Conservation (phyloP, 805 yeast species). For the Suhomyces xylopsoci region DNA sequence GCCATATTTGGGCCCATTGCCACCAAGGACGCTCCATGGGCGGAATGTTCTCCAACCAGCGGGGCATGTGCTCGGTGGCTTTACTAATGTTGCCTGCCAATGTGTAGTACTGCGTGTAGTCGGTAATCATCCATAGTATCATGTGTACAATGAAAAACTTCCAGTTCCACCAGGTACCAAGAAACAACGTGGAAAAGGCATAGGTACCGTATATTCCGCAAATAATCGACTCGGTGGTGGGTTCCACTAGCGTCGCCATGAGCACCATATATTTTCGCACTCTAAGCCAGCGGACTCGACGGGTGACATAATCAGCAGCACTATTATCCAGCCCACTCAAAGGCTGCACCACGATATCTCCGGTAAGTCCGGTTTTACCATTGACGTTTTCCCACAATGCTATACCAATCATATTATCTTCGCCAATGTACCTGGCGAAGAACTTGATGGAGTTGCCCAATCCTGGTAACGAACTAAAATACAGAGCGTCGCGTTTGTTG, state of each 20-base stretch:
- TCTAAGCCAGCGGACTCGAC: conserved; percentile 82
- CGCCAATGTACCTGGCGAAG: conserved; percentile 82
- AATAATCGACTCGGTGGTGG: conserved; percentile 75
- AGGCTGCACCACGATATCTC: conserved; percentile 80
- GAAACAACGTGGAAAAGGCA: conserved; percentile 49
- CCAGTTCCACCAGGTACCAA: conserved; percentile 27
- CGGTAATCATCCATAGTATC: conserved; percentile 60
- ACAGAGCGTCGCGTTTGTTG: conserved; percentile 30
- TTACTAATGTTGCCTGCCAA: conserved; percentile 31
- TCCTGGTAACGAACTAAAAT: conserved; percentile 23
- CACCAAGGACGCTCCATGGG: conserved; percentile 13
- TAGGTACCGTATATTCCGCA: conserved; percentile 66
- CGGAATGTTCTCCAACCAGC: conserved; percentile 12
- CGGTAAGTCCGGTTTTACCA: conserved; percentile 73
- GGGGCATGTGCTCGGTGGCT: conserved; percentile 8
- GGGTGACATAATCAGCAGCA: conserved; percentile 53
- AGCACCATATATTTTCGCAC: conserved; percentile 86
- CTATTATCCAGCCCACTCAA: conserved; percentile 38
- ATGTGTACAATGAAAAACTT: conserved; percentile 51
- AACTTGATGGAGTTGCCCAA: conserved; percentile 56
- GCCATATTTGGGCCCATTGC: conserved; percentile 50
- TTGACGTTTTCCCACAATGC: conserved; percentile 68
- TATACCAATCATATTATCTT: conserved; percentile 89
- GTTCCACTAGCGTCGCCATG: conserved; percentile 80
- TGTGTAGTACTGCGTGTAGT: conserved; percentile 54